Base-by-base conservation (phyloP, 495 filamentous ascomycete species). In the Xylaria telfairii region DNA sequence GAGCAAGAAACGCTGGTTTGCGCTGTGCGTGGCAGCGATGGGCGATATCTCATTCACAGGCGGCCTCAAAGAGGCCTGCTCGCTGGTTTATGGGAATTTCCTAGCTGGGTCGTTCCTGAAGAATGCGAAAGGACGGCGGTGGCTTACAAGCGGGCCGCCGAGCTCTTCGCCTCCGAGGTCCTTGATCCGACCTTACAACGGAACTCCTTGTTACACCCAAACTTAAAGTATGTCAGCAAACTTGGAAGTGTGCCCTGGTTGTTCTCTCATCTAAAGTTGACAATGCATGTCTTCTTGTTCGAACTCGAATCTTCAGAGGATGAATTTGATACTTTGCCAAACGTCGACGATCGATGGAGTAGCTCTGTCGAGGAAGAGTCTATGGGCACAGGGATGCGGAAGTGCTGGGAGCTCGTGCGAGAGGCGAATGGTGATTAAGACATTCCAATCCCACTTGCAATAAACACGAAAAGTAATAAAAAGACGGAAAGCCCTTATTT, bases 361-460 rank as follows among this genome's bases (percentile, higher is more conserved):
- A 71, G 73, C 17, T 17, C 28, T 0, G 71, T 85, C 0, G 81
- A 84, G 7, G 59, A 51, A 0, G 81, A 82, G 59, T 81, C 80
- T 1, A 85, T 86, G 82, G 84, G 84, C 0, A 84, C 82, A 0
- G 84, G 84, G 0, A 86, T 86, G 83, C 78, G 79, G 21, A 82
- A 83, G 49, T 86, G 84, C 65, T 86, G 83, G 83, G 71, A 77
- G 1, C 66, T 85, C 4, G 75, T 75, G 26, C 76, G 70, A 65
- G 75, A 77, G 54, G 72, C 65, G 12, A 64, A 67, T 42, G 63
- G 51, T 12, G 60, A 63, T 15, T 77, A 51, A 72, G 24, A 12
- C 4, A 34, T 24, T 26, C 19, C 26, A 26, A 46, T 32, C 19
- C 6, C 46, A 17, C 34, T 47, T 21, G 19, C 9, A 46, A 62